These are phyloP conservation scores for Ustilago trichophora DNA, from an alignment of 1,284 basidiomycete genomes.

Conservation along the genomic window DNA sequence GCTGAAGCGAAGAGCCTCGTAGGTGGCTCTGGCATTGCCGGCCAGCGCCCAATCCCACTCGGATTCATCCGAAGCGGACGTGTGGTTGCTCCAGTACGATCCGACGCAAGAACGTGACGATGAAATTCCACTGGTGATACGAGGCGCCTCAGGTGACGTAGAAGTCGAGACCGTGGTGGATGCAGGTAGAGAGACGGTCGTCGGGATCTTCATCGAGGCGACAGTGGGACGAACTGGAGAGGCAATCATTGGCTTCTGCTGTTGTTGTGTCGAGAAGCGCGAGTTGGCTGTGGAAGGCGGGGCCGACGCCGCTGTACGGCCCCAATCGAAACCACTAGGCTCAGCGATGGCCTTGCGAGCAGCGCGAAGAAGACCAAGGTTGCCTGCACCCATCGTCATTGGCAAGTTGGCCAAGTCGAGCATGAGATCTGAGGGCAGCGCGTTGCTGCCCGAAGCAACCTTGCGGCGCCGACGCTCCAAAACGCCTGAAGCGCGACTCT, in stretches of 20 bases:
- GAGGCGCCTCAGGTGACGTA: slow-evolving; percentile 9
- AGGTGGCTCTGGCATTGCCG: slow-evolving; percentile 26
- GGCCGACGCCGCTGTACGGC: slow-evolving; percentile 15
- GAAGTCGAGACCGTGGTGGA: slow-evolving; percentile 21
- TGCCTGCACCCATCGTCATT: slow-evolving; percentile 38
- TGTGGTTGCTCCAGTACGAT: slow-evolving; percentile 11
- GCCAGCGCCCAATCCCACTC: slow-evolving; percentile 50
- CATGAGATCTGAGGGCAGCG: slow-evolving; percentile 25
- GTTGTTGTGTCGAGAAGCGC: slow-evolving; percentile 10
- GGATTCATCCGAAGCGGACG: slow-evolving; percentile 18
- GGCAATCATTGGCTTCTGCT: slow-evolving; percentile 1
- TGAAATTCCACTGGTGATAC: too few species aligned
- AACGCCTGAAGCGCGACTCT: slow-evolving; percentile 35
- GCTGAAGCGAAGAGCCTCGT: slow-evolving; percentile 30
- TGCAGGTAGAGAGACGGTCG: slow-evolving; percentile 11
- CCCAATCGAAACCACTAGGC: slow-evolving; percentile 46
- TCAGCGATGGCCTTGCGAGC: slow-evolving; percentile 38
- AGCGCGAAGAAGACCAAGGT: slow-evolving; percentile 34
- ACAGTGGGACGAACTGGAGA: background rate
- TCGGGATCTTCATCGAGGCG: background rate
- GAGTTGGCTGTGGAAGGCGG: slow-evolving; percentile 11
- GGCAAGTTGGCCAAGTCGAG: slow-evolving; percentile 37
- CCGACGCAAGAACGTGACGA: too few species aligned
- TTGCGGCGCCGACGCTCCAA: slow-evolving; percentile 35
- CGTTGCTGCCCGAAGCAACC: slow-evolving; percentile 2